Base-by-base conservation (phyloP, 2,329 filamentous ascomycete species). In the Ophiostoma australiae region DNA sequence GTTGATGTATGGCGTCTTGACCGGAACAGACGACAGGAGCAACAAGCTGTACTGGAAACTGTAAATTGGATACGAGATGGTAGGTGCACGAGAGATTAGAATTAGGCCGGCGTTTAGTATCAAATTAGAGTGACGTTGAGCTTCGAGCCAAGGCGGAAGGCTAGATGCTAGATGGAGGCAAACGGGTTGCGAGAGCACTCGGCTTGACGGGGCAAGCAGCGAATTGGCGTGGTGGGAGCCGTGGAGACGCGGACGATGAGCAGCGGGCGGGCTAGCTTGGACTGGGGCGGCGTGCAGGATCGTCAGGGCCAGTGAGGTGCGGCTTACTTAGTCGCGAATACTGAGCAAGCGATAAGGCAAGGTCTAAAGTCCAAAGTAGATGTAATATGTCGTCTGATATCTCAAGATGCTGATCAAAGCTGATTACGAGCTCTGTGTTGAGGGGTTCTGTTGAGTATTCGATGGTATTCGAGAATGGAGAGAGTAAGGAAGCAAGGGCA, bases 1-100 rank as follows among this genome's bases (percentile, higher is more conserved):
- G 71, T 71, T 66, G 65, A 75, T 72, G 70, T 73, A 74, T 67
- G 71, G 68, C 69, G 74, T 73, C 69, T 78, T 78, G 71, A 23
- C 31, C n/a, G 23, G 41, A 67, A 27, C 10, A 13, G 61, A 11
- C 20, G 61, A 13, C 10, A 41, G 39, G 39, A 13, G 39, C 11
- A 41, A 39, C 37, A 39, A 39, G 37, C 37, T 39, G 37, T 7
- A 39, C 37, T 39, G 37, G 37, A 8, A 39, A 7, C 37, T 11
- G 10, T 1, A 8, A 39, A 7, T 11, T 39, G 58, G 4, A 31
- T 37, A 37, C 31, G 58, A 65, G 27, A 33, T 37, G 17, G 61
- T 37, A 35, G 33, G 61, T 65, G 61, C 33, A n/a, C 61, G 31
- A 55, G 52, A n/a, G 27, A 61, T 7, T 39, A n/a, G 31, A 37